Conservation (phyloP, 75 land plant species). For the Cryptomeria japonica region DNA sequence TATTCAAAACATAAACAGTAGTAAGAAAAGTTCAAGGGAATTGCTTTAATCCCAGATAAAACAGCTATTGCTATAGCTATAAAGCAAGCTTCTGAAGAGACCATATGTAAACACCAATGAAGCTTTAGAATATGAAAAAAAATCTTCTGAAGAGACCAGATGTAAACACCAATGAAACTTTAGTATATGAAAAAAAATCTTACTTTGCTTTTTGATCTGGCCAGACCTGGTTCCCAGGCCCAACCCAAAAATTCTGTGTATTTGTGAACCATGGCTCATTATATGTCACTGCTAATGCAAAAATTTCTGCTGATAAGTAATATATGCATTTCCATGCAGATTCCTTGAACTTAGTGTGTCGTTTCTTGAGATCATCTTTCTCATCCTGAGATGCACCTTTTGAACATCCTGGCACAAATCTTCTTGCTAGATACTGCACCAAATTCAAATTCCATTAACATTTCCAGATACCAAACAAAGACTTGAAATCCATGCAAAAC, state of each 20-base stretch:
- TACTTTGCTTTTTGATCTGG: slow-evolving; percentile 90
- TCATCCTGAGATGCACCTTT: slow-evolving; percentile 23
- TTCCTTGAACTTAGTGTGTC: slow-evolving; percentile 82
- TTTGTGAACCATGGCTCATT: slow-evolving; percentile 89
- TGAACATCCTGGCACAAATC: slow-evolving; percentile 34
- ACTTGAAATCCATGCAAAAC: neutral
- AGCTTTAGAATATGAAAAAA: neutral
- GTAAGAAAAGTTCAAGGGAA: neutral
- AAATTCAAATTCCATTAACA: slow-evolving; percentile 5
- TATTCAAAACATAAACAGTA: neutral
- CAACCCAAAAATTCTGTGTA: slow-evolving; percentile 80
- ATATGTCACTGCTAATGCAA: slow-evolving; percentile 65
- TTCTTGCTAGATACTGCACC: slow-evolving; percentile 55
- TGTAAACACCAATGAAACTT: neutral
- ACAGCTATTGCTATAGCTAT: too few relatives aligned
- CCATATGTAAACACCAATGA: neutral
- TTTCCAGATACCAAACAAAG: neutral
- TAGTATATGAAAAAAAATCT: slow-evolving; percentile 13
- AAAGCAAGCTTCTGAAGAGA: neutral
- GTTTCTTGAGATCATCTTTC: slow-evolving; percentile 47
- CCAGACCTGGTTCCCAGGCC: slow-evolving; percentile 93
- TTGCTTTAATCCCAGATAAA: neutral
- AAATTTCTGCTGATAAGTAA: slow-evolving; percentile 69
- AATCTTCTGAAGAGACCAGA: slow-evolving; percentile 15
- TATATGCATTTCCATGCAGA: slow-evolving; percentile 93